Evolutionary conservation across 2,329 filamentous ascomycete species (phyloP).

Genomic region (Calonectria hawksworthii): DNA sequence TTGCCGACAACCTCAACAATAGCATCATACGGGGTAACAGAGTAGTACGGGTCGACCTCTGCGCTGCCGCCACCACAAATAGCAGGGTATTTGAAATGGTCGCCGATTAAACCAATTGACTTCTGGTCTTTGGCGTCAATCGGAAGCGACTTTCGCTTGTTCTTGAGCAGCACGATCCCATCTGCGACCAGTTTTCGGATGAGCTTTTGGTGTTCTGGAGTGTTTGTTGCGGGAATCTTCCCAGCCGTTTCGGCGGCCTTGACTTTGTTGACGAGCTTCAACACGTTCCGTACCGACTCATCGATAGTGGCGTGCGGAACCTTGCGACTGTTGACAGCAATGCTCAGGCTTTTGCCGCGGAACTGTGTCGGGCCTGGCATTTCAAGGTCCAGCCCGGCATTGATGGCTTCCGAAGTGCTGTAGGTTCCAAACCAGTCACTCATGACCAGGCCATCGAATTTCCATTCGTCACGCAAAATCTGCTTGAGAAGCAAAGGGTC

Average conservation of each 20-base stretch:
- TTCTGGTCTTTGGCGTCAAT: conserved; percentile 47
- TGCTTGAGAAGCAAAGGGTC: conserved; percentile 29
- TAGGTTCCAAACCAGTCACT: conserved; percentile 53
- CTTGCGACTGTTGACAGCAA: conserved; percentile 39
- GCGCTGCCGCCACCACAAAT: conserved; percentile 53
- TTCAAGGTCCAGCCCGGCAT: conserved; percentile 46
- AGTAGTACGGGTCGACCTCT: conserved; percentile 51
- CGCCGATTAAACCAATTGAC: conserved; percentile 49
- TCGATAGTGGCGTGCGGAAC: conserved; percentile 36
- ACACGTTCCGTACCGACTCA: conserved; percentile 40
- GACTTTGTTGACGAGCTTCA: conserved; percentile 27
- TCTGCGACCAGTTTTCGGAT: background rate
- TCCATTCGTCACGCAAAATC: conserved; percentile 56
- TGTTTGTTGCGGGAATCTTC: background rate
- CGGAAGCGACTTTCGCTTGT: background rate
- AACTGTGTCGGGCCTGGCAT: conserved; percentile 50
- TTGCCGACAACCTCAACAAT: conserved; percentile 43
- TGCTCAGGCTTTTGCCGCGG: conserved; percentile 30
- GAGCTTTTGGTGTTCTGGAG: background rate
- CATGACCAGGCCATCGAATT: conserved; percentile 48
- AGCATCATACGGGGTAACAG: conserved; percentile 50
- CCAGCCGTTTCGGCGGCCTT: background rate
- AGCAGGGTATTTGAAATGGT: conserved; percentile 55
- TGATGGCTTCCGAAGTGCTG: conserved; percentile 44
- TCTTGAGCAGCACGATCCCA: conserved; percentile 22